These are phyloP conservation scores for Rhizopus sp. DNA, from an alignment of 371 early-diverging fungal genomes.

Conservation along the genomic window DNA sequence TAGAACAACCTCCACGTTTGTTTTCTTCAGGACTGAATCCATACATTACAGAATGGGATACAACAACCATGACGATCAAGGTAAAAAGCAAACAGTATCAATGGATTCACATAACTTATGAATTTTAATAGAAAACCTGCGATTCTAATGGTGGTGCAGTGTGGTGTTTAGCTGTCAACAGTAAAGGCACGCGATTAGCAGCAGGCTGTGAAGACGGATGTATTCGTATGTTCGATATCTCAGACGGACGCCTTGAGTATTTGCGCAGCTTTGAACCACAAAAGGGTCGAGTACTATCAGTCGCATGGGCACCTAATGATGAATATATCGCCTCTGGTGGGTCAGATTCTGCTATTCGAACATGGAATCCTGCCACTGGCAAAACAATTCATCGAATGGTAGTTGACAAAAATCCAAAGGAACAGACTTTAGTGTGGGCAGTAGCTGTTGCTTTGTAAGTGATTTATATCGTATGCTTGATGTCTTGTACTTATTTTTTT, in stretches of 20 bases:
- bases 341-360: conserved; percentile 78
- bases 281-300: conserved; percentile 76
- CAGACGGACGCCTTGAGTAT: conserved; percentile 69
- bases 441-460: conserved; percentile 53
- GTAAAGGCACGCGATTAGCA: conserved; percentile 75
- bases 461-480: neutral
- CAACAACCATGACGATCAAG: conserved; percentile 68
- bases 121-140: conserved; percentile 34
- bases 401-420: conserved; percentile 60
- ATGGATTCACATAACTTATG: neutral
- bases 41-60: conserved; percentile 87
- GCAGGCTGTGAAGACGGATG: conserved; percentile 95
- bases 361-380: conserved; percentile 70
- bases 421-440: conserved; percentile 68
- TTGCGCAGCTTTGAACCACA: conserved; percentile 73
- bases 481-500: neutral
- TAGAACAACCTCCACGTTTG: conserved; percentile 71
- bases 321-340: conserved; percentile 79
- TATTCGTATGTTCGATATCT: conserved; percentile 83
- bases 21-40: conserved; percentile 89
- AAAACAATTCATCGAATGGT: conserved; percentile 70
- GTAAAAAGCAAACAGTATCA: conserved; percentile 34
- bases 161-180: conserved; percentile 90
- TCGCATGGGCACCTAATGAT: conserved; percentile 84
- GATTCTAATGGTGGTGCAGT: conserved; percentile 92